phyloP scores from a whole-genome alignment of 805 yeast species.

The Lipomyces lipofer region DNA sequence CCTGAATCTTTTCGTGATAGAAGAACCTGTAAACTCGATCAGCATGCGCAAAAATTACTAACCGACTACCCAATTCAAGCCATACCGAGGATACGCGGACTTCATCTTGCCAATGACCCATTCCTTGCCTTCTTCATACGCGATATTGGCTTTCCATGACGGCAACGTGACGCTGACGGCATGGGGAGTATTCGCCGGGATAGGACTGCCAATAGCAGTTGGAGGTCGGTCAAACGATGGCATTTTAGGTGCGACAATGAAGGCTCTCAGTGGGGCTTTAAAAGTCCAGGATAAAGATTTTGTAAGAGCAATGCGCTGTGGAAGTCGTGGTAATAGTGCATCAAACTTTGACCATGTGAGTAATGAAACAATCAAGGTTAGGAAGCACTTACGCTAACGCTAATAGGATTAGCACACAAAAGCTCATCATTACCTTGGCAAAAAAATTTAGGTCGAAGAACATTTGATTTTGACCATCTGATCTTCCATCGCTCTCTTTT shows the following conservation, averaged over 20 bases:
- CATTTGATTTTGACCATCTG: too few relatives aligned
- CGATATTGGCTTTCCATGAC: conserved; percentile 91
- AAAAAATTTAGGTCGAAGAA: too few relatives aligned
- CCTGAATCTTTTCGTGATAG: conserved; percentile 42
- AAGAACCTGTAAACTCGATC: conserved; percentile 39
- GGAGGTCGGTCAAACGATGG: conserved; percentile 30
- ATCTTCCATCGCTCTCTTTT: too few relatives aligned
- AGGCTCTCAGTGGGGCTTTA: background rate
- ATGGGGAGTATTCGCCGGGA: conserved; percentile 86
- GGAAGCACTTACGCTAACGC: too few relatives aligned
- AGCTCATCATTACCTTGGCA: too few relatives aligned
- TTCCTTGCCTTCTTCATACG: conserved; percentile 85
- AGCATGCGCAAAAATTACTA: conserved; percentile 53
- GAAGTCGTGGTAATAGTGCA: too few relatives aligned
- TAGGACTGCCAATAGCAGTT: conserved; percentile 68
- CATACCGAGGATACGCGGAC: conserved; percentile 88
- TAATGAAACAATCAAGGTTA: too few relatives aligned
- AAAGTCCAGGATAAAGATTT: background rate
- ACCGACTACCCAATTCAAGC: too few relatives aligned
- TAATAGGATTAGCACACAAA: too few relatives aligned
- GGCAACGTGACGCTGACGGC: conserved; percentile 95
- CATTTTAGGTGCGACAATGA: too few relatives aligned
- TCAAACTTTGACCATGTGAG: too few relatives aligned
- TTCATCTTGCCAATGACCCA: conserved; percentile 76
- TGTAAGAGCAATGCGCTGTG: too few relatives aligned